A percentile compares a stretch with the other conserved stretches of the same genome.
Conservation (phyloP, 805 yeast genomes). For the Schizosaccharomyces lindneri region DNA sequence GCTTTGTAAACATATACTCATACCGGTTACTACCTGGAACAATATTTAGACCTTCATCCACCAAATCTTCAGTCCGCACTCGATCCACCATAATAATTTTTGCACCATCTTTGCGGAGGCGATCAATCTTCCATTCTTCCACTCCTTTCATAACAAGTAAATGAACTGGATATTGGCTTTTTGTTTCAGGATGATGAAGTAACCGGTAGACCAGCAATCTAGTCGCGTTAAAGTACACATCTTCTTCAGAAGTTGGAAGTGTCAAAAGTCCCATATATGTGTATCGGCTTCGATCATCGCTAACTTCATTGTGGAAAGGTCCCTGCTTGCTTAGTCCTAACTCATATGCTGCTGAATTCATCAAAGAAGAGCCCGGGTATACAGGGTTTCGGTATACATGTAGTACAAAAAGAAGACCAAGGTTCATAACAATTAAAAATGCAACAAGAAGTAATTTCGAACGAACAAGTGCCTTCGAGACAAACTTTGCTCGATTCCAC, state of each 20-base stretch:
- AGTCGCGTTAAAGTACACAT: neutral
- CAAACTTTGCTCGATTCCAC: neutral
- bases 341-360: neutral
- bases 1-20: conserved; percentile 37
- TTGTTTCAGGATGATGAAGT: neutral
- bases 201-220: neutral
- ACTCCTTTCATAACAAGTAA: conserved; percentile 1
- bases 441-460: neutral
- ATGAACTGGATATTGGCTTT: neutral
- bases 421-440: neutral
- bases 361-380: neutral
- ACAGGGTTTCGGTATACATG: neutral
- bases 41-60: neutral
- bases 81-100: neutral
- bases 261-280: neutral
- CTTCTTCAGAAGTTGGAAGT: conserved; percentile 3
- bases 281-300: neutral
- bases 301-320: neutral
- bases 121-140: conserved; percentile 1
- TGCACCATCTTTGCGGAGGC: neutral
- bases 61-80: neutral
- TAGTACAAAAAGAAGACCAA: neutral
- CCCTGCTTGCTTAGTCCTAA: neutral
- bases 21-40: conserved; percentile 27
- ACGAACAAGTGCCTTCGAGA: neutral